Base-by-base conservation (phyloP, 768 basidiomycete genomes). In the Mycena latifolia region DNA sequence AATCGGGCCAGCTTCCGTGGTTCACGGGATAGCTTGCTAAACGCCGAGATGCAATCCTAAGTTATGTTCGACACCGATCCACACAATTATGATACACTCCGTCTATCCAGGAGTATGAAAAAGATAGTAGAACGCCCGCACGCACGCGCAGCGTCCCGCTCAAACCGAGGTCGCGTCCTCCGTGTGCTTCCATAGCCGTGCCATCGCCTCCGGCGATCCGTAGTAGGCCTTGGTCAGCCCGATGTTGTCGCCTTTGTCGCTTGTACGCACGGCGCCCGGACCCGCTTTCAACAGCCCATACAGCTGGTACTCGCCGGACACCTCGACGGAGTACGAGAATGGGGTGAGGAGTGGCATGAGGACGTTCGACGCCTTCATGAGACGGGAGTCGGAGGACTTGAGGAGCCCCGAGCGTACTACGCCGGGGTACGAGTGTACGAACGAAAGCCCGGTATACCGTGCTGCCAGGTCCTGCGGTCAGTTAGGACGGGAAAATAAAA, bases 351-450 rank as follows among this genome's bases (percentile, higher is more conserved):
- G 20, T 22, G 60, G 62, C 47, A 47, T 17, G 24, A 69, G 2
- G 14, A 28, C 10, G 55, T 10, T 37, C 17, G 22, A 17, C 5
- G 17, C 17, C 10, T 54, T 25, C 29, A 62, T 12, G 33, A 53
- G 9, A 1, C 29, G 35, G 8, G 59, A 47, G 55, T 65, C 47
- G 28, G 68, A 69, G 1, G 48, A 2, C 29, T 52, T 62, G 41
- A 55, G 15, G 18, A 57, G 22, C 25, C 45, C 50, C n/a, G 63
- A 47, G 31, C 39, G 48, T 25, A 69, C 68, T 14, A 20, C 37
- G 8, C 68, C 68, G 0, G 82, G 81, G 48, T 63, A 71, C 5
- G 76, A 61, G 63, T 83, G 82, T 24, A 79, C 75, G 69, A 84
- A 81, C 0, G 78, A 71, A 4, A 83, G 39, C 0, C 57, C 65